These are phyloP conservation scores for Arachnomyces sp. DNA, from an alignment of 2,329 filamentous ascomycete species.

Conservation along the genomic window DNA sequence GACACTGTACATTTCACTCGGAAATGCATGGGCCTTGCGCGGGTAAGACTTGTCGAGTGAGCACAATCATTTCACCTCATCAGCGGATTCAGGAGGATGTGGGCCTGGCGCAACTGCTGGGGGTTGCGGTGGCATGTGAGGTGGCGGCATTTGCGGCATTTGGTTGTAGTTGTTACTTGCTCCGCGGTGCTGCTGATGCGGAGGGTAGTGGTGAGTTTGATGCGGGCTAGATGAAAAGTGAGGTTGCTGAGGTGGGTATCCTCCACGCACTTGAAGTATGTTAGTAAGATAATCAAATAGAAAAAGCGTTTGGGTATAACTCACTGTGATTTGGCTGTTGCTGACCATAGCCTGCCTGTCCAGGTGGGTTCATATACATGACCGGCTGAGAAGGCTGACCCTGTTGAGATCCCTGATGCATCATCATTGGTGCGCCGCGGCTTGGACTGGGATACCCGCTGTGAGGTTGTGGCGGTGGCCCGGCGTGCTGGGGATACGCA, in stretches of 20 bases:
- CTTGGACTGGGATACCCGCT: constrained; percentile 85
- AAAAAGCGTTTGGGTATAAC: constrained; percentile 32
- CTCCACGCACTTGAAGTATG: constrained; percentile 47
- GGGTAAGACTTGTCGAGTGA: no score
- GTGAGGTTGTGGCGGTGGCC: constrained; percentile 46
- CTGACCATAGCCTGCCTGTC: constrained; percentile 63
- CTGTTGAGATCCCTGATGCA: constrained; percentile 86
- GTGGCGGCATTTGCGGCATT: constrained; percentile 28
- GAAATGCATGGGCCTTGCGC: no score
- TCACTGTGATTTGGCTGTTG: constrained; percentile 69
- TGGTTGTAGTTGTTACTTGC: constrained; percentile 51
- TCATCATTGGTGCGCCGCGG: constrained; percentile 84
- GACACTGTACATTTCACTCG: no score
- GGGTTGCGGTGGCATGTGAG: constrained; percentile 36
- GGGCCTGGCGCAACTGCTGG: constrained; percentile 26
- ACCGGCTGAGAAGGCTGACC: constrained; percentile 63
- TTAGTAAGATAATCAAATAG: constrained; percentile 29
- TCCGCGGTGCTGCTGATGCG: constrained; percentile 48
- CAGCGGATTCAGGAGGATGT: constrained; percentile 35
- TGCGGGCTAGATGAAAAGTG: constrained; percentile 61
- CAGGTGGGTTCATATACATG: constrained; percentile 67
- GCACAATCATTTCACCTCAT: constrained; percentile 42
- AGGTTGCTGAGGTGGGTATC: constrained; percentile 52
- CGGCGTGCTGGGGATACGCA: constrained; percentile 51
- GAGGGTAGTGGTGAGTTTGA: constrained; percentile 55